These are phyloP conservation scores for Paecilomyces sp. DNA, from an alignment of 2,329 filamentous ascomycete genomes.

Conservation along the genomic window DNA sequence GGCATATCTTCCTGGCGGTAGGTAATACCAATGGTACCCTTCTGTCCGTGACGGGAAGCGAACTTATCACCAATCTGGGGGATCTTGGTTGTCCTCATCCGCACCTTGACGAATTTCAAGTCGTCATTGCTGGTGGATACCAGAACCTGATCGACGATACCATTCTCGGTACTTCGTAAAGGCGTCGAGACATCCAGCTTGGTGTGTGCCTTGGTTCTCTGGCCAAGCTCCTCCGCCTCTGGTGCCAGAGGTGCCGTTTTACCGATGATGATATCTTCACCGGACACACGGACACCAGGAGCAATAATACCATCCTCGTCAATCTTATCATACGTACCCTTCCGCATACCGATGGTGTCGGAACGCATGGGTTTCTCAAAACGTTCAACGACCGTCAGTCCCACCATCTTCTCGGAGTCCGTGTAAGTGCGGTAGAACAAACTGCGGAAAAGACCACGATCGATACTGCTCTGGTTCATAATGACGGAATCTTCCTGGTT, in stretches of 20 bases:
- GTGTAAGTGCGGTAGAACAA: conserved; percentile 97
- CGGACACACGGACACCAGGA: conserved; percentile 88
- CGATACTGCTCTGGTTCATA: conserved; percentile 99
- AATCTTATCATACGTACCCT: conserved; percentile 93
- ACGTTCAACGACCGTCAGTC: conserved; percentile 82
- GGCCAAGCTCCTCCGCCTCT: conserved; percentile 87
- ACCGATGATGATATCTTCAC: conserved; percentile 97
- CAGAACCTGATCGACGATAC: conserved; percentile 89
- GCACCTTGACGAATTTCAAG: conserved; percentile 92
- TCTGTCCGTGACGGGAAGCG: conserved; percentile 96
- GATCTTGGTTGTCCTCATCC: conserved; percentile 94
- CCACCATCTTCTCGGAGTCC: conserved; percentile 92
- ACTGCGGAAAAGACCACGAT: conserved; percentile 93
- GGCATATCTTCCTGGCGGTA: conserved; percentile 99
- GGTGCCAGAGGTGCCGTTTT: conserved; percentile 94
- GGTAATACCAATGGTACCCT: conserved; percentile 98
- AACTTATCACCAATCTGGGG: conserved; percentile 99
- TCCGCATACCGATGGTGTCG: conserved; percentile 87
- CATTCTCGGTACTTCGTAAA: conserved; percentile 88
- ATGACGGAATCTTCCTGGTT: conserved; percentile 99
- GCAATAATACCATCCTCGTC: conserved; percentile 94
- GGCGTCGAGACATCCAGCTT: conserved; percentile 96
- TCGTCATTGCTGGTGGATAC: conserved; percentile 93
- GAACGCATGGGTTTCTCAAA: conserved; percentile 91
- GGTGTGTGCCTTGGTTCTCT: conserved; percentile 80